phyloP scores from a whole-genome alignment of 1,284 basidiomycete genomes.

The Ceratobasidium sp. region DNA sequence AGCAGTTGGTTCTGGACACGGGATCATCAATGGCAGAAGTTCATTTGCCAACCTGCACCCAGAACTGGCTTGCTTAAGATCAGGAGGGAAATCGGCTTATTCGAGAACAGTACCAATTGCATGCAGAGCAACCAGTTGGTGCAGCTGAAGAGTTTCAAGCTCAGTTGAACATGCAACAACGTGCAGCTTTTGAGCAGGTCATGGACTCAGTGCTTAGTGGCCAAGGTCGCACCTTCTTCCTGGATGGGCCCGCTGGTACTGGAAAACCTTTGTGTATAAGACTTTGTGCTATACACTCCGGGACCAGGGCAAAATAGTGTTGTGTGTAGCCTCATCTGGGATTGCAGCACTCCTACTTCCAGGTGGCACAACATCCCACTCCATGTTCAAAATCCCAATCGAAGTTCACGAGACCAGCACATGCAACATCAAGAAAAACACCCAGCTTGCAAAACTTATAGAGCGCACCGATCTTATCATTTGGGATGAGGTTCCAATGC shows the following conservation, averaged over 20 bases:
- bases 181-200: slow-evolving; percentile 54
- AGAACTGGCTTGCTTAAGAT: slow-evolving; percentile 50
- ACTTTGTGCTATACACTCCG: slow-evolving; percentile 54
- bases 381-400: slow-evolving; percentile 59
- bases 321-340: slow-evolving; percentile 61
- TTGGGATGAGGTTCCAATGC: slow-evolving; percentile 58
- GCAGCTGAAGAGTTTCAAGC: slow-evolving; percentile 45
- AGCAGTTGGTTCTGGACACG: slow-evolving; percentile 50
- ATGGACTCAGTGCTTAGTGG: slow-evolving; percentile 50
- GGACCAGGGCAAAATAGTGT: slow-evolving; percentile 52
- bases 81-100: slow-evolving; percentile 55
- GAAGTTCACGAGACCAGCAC: slow-evolving; percentile 50
- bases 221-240: slow-evolving; percentile 55
- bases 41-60: slow-evolving; percentile 52
- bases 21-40: slow-evolving; percentile 50
- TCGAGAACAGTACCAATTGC: slow-evolving; percentile 56
- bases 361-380: slow-evolving; percentile 60
- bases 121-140: slow-evolving; percentile 48
- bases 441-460: slow-evolving; percentile 51
- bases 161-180: slow-evolving; percentile 57
- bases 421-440: slow-evolving; percentile 50
- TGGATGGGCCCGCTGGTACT: slow-evolving; percentile 60
- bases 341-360: slow-evolving; percentile 59
- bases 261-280: slow-evolving; percentile 63
- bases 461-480: slow-evolving; percentile 52